A percentile compares a stretch with the other conserved stretches of the same genome.
phyloP scores from a whole-genome alignment of 169 alveolate genomes.

The Plasmodium ovale region DNA sequence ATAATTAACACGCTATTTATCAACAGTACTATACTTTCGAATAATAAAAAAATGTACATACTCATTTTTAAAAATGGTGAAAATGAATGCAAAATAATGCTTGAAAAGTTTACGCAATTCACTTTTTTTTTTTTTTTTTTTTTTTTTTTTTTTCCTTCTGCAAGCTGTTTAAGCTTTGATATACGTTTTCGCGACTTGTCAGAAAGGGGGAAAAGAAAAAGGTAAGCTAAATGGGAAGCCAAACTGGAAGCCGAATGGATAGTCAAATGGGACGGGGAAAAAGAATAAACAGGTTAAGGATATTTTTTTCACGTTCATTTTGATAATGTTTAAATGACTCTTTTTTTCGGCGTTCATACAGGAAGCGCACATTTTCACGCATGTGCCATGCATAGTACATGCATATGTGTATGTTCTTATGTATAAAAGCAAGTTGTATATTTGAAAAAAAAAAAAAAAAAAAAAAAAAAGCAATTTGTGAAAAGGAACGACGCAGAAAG shows the following conservation, averaged over 20 bases:
- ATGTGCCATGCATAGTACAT: no score
- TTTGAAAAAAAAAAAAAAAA: no score
- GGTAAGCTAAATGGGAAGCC: no score
- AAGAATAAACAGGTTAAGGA: neutral
- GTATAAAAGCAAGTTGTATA: no score
- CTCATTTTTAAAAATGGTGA: conserved; percentile 51
- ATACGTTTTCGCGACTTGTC: no score
- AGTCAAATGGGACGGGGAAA: neutral
- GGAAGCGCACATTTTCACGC: no score
- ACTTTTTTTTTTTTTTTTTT: neutral
- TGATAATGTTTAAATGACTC: neutral
- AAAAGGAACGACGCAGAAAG: no score
- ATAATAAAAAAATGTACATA: conserved; percentile 69
- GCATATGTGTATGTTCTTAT: no score
- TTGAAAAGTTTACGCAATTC: conserved; percentile 6
- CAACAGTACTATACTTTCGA: conserved; percentile 73
- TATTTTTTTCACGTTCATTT: neutral
- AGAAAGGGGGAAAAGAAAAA: no score
- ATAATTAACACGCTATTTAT: conserved; percentile 74
- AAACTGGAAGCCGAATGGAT: neutral
- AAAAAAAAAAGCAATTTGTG: no score
- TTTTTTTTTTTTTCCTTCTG: no score
- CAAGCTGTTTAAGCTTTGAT: no score
- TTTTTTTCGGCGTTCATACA: neutral
- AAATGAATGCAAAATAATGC: conserved; percentile 1